A percentile compares a stretch with the other conserved stretches of the same genome.
Evolutionary conservation across 2,329 filamentous ascomycete genomes (phyloP).

Genomic region (Ceratocystis diversiconidia): DNA sequence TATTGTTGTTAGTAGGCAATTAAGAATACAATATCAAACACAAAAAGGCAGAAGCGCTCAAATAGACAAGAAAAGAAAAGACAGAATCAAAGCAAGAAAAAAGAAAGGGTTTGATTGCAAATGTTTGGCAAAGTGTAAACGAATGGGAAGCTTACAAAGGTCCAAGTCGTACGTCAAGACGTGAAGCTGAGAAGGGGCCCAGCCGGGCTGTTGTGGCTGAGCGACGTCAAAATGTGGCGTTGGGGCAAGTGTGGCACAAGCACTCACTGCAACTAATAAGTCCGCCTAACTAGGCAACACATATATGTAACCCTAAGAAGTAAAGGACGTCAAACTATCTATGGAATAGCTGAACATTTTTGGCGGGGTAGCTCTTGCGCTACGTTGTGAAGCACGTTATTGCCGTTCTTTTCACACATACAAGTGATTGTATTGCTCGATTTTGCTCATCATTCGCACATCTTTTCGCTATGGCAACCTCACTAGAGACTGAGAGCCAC

Average conservation of each 20-base stretch:
- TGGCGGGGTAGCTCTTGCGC: slow-evolving; percentile 12
- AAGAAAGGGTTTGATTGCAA: not conserved
- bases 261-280: too few species aligned
- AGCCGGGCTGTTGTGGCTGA: not conserved
- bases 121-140: not conserved
- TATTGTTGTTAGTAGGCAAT: not conserved
- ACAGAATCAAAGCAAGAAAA: not conserved
- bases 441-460: not conserved
- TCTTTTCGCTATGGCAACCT: not conserved
- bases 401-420: not conserved
- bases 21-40: not conserved
- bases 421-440: not conserved
- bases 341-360: not conserved
- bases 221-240: slow-evolving; percentile 4
- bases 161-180: not conserved
- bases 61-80: not conserved
- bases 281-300: not conserved
- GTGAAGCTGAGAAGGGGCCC: not conserved
- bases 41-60: not conserved
- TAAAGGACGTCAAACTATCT: not conserved
- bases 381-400: not conserved
- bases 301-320: not conserved
- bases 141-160: not conserved
- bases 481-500: slow-evolving; percentile 31
- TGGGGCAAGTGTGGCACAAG: not conserved